A percentile compares a stretch with the other conserved stretches of the same genome.
Conservation (phyloP, 306 rosid species). For the Fagus crenata region DNA sequence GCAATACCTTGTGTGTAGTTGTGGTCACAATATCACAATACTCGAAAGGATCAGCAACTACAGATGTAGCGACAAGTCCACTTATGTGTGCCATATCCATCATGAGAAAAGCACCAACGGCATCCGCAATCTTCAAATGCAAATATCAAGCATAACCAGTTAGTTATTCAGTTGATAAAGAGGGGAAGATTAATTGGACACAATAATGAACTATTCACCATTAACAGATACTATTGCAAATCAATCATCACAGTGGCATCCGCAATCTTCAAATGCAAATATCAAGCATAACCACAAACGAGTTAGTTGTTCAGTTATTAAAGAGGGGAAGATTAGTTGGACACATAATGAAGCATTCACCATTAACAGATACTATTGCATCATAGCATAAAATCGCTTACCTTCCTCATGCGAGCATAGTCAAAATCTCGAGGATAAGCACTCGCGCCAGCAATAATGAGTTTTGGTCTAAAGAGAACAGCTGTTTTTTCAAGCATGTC, state of each 20-base stretch:
- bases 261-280: too few species aligned
- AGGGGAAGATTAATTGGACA: background rate
- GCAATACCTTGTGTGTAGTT: constrained; percentile 90
- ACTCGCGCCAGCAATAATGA: constrained; percentile 95
- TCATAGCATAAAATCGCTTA: constrained; percentile 30
- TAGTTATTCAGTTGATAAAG: constrained; percentile 2
- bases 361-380: constrained; percentile 15
- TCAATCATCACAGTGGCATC: too few species aligned
- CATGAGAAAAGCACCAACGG: constrained; percentile 94
- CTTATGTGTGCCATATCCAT: constrained; percentile 99
- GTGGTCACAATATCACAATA: constrained; percentile 95
- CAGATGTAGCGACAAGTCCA: constrained; percentile 97
- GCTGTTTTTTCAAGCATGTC: constrained; percentile 95
- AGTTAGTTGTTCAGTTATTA: too few species aligned
- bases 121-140: constrained; percentile 70
- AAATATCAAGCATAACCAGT: constrained; percentile 35
- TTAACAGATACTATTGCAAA: too few species aligned
- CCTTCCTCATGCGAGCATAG: constrained; percentile 92
- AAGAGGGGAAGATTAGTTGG: too few species aligned
- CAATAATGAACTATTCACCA: constrained; percentile 2
- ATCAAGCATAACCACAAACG: too few species aligned
- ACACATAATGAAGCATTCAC: too few species aligned
- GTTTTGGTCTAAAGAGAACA: constrained; percentile 77
- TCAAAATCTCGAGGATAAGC: constrained; percentile 99
- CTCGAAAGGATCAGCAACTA: constrained; percentile 82